These are phyloP conservation scores for Pleurotus cornucopiae DNA, from an alignment of 768 basidiomycete species.

Conservation along the genomic window DNA sequence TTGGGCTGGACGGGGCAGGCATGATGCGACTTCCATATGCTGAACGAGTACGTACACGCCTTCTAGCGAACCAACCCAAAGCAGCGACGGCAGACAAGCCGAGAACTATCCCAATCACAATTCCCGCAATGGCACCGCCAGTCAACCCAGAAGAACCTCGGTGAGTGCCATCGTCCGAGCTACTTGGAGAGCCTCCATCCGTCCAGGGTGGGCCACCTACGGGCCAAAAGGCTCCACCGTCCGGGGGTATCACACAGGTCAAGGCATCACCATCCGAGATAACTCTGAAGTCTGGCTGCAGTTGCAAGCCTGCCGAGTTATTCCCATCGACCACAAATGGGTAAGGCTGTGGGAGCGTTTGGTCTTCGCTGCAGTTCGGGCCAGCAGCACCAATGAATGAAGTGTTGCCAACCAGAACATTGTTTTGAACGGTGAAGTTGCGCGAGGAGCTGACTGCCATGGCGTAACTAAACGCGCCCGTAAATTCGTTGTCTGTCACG, in stretches of 20 bases:
- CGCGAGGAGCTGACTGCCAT: slow-evolving; percentile 60
- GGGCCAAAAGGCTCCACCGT: slow-evolving; percentile 71
- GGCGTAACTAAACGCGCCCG: slow-evolving; percentile 71
- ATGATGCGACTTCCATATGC: not conserved
- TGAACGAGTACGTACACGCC: slow-evolving; percentile 1
- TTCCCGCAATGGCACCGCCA: slow-evolving; percentile 36
- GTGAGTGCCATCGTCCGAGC: not conserved
- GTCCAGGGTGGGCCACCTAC: slow-evolving; percentile 48
- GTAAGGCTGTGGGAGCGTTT: slow-evolving; percentile 47
- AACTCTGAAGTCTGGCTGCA: slow-evolving; percentile 50
- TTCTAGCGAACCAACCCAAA: slow-evolving; percentile 44
- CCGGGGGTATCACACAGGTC: slow-evolving; percentile 65
- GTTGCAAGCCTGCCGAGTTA: slow-evolving; percentile 32
- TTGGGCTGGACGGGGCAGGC: not conserved
- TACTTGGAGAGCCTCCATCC: not conserved
- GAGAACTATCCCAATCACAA: slow-evolving; percentile 47
- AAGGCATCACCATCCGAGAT: slow-evolving; percentile 53
- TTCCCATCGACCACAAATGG: slow-evolving; percentile 55
- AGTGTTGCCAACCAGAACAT: slow-evolving; percentile 61
- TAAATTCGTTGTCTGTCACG: slow-evolving; percentile 53
- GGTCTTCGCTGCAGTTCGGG: slow-evolving; percentile 53
- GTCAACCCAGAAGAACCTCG: slow-evolving; percentile 18
- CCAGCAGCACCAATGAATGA: slow-evolving; percentile 71
- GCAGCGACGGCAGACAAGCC: slow-evolving; percentile 39
- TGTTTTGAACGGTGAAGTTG: slow-evolving; percentile 66